Base-by-base conservation (phyloP, 768 basidiomycete species). In the Gelatoporia subvermispora region DNA sequence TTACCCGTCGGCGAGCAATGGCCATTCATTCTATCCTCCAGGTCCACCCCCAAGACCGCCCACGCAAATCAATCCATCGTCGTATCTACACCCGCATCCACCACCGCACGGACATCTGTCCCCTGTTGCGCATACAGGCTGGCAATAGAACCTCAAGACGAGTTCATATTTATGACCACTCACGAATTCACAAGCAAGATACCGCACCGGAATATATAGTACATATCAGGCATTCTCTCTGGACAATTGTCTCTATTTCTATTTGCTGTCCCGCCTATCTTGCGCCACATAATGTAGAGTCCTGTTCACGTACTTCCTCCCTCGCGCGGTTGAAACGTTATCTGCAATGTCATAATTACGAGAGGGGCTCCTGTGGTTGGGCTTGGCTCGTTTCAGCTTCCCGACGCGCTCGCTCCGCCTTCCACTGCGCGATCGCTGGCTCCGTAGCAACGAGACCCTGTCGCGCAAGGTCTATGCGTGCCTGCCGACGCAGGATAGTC, bases 391-490 rank as follows among this genome's bases (percentile, higher is more conserved):
- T 43, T 18, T 36, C 48, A 7, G 46, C 47, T 8, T 44, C 28
- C 25, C 39, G 18, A 16, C 46, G 50, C 8, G 25, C 42, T 0
- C 47, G 68, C 55, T 73, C 70, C 48, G 71, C 77, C 61, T 77
- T 84, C 91, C 91, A 94, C 62, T 80, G 82, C 25, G 80, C 73
- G 25, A 93, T 93, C 53, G 87, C 89, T 8, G 85, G 81, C 65
- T 94, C 91, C 7, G 90, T 92, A 2, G 81, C 80, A 45, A 93
- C 76, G 38, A 87, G 70, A 21, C 91, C 91, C 51, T 79, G 78
- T 35, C 80, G 75, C 16, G 84, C 81, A 41, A 94, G 75, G 47
- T 89, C 88, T 28, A 84, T 70, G 36, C 85, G 74, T 9, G 91
- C 91, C 63, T 88, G 74, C 44, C 79, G 75, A 34, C 91, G 81